These are phyloP conservation scores for Yamadazyma siamensis DNA, from an alignment of 1,139 yeast genomes.

Conservation along the genomic window DNA sequence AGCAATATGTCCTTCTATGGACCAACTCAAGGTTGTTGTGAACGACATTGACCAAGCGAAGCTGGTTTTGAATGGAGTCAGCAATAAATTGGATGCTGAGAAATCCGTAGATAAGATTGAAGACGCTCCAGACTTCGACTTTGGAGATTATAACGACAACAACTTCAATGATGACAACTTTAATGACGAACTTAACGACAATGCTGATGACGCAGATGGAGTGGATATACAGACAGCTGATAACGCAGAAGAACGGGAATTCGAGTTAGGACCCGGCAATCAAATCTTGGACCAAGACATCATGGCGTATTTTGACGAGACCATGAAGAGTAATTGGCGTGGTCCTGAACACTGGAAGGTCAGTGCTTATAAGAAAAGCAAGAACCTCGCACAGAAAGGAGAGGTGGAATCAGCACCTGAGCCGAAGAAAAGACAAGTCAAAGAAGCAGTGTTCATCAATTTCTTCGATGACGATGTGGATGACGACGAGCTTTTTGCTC, in stretches of 20 bases:
- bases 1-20: constrained; percentile 62
- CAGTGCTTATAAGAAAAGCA: constrained; percentile 44
- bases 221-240: constrained; percentile 17
- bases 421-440: constrained; percentile 24
- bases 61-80: constrained; percentile 47
- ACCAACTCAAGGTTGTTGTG: constrained; percentile 53
- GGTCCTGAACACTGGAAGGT: constrained; percentile 97
- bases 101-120: constrained; percentile 12
- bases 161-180: constrained; percentile 25
- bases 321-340: constrained; percentile 72
- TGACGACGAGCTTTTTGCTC: constrained; percentile 43
- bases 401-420: constrained; percentile 7
- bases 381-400: constrained; percentile 15
- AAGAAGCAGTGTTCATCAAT: constrained; percentile 41
- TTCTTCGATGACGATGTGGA: constrained; percentile 40
- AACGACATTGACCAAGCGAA: constrained; percentile 58
- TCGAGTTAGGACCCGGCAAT: constrained; percentile 18
- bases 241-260: constrained; percentile 9
- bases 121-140: constrained; percentile 20
- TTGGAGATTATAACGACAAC: constrained; percentile 29
- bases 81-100: constrained; percentile 21
- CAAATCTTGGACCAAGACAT: constrained; percentile 61
- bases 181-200: constrained; percentile 15
- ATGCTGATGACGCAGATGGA: constrained; percentile 14
- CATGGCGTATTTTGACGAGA: constrained; percentile 77